These are phyloP conservation scores for Epicoccum sorghinum DNA, from an alignment of 2,329 filamentous ascomycete species.

Conservation along the genomic window DNA sequence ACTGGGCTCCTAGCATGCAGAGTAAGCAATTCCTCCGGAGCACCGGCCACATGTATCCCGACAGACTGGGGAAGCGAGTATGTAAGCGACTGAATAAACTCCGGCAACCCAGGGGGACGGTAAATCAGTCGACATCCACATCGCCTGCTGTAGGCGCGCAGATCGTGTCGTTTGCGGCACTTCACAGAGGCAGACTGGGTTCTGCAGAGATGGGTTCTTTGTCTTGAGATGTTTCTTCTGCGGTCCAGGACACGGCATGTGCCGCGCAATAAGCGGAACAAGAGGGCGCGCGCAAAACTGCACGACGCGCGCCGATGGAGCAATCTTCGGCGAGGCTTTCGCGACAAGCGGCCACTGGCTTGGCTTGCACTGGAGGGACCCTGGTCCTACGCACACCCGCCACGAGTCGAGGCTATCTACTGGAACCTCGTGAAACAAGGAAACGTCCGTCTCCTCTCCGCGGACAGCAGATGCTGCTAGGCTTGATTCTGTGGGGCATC, in stretches of 20 bases:
- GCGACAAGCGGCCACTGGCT: not conserved
- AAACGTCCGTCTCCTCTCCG: not conserved
- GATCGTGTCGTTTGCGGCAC: not conserved
- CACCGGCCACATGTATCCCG: constrained; percentile 4
- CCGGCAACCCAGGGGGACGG: constrained; percentile 8
- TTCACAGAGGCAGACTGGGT: not conserved
- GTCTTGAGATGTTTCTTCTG: not conserved
- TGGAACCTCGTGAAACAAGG: not conserved
- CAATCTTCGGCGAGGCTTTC: constrained; percentile 1
- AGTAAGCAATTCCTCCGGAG: not conserved
- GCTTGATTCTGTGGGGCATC: not conserved
- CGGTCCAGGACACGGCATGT: not conserved
- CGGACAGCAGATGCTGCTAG: not conserved
- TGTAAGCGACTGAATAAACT: constrained; percentile 3
- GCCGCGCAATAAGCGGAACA: not conserved
- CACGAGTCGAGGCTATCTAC: not conserved
- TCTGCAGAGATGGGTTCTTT: not conserved
- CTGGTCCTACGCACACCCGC: not conserved
- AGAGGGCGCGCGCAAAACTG: not conserved
- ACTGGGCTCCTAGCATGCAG: not conserved
- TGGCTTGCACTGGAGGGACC: not conserved
- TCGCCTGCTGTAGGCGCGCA: not conserved
- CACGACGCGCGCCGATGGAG: not conserved
- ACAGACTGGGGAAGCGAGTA: constrained; percentile 11
- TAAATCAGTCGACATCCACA: not conserved